Base-by-base conservation (phyloP, 1,139 yeast genomes). In the Meyerozyma athensensis region DNA sequence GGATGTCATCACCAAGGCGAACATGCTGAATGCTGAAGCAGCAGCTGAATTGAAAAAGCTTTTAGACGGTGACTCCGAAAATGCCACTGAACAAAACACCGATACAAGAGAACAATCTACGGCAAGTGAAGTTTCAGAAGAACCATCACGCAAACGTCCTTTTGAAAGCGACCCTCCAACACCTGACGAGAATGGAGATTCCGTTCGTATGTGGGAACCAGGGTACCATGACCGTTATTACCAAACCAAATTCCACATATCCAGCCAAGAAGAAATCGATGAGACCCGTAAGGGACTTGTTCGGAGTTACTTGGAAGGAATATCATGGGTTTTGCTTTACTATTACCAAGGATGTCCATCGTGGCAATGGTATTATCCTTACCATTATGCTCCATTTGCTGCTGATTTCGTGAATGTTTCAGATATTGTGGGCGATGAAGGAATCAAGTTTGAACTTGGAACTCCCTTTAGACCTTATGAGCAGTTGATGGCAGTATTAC, bases 321-420 rank as follows among this genome's bases (percentile, higher is more conserved):
- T 92, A 5, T 80, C 96, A 13, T 94, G 99, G 99, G 96, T 84
- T 1, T 68, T 92, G 44, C 63, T 86, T 39, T 94, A 94, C 59
- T 94, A 94, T 62, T 92, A 86, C 58, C 98, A 92, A 63, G 97
- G 97, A 3, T 92, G 97, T 63, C 95, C 96, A 0, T 90, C 97
- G 0, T 94, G 99, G 99, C 84, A 82, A 40, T 94, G 98, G 98
- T 94, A 79, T 59, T 94, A 83, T 52, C 98, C 97, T 0, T 92
- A 82, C 56, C 98, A 94, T 58, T 94, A 94, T 63, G 97, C 98
- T 0, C 99, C 99, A 14, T 89, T 92, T 69, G 97, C 97, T 0
- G 74, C 84, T 7, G 99, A 94, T 58, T 84, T 94, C 52, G 66
- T 61, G 4, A 75, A 79, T 36, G 62, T 89, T 33, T 51, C 54